phyloP scores from a whole-genome alignment of 352 stramenopile genomes.

The Pythium folliculosum region DNA sequence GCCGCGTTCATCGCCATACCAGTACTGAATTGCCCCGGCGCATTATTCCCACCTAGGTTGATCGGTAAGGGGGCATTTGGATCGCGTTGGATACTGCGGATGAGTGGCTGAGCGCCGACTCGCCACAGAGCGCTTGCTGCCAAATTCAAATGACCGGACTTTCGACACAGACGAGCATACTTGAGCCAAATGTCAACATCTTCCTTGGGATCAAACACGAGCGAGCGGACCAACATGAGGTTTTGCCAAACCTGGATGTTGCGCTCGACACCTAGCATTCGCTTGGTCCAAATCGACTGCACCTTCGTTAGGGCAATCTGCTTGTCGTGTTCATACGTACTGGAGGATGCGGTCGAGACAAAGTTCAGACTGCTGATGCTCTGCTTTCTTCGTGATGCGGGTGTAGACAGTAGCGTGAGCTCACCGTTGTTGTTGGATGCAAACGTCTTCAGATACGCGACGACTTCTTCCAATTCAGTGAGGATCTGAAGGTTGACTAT shows the following conservation, averaged over 20 bases:
- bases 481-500: slow-evolving; percentile 98
- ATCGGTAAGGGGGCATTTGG: slow-evolving; percentile 66
- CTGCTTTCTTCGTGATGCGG: slow-evolving; percentile 56
- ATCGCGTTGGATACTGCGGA: slow-evolving; percentile 74
- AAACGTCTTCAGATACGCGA: slow-evolving; percentile 82
- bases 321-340: slow-evolving; percentile 75
- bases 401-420: slow-evolving; percentile 62
- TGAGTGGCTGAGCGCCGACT: slow-evolving; percentile 80
- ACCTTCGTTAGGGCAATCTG: slow-evolving; percentile 69
- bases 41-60: slow-evolving; percentile 59
- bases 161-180: slow-evolving; percentile 91
- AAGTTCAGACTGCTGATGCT: slow-evolving; percentile 84
- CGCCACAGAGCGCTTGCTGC: slow-evolving; percentile 79
- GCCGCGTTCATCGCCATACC: slow-evolving; percentile 24
- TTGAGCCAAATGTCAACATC: slow-evolving; percentile 95
- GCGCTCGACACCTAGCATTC: slow-evolving; percentile 94
- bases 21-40: slow-evolving; percentile 12
- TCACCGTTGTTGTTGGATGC: slow-evolving; percentile 80
- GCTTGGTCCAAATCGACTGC: slow-evolving; percentile 81
- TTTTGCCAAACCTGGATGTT: slow-evolving; percentile 94
- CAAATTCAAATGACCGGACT: slow-evolving; percentile 89
- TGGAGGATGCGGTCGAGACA: slow-evolving; percentile 70
- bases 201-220: slow-evolving; percentile 89
- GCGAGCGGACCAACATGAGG: slow-evolving; percentile 95
- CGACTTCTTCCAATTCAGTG: slow-evolving; percentile 94